Evolutionary conservation across 257 asterid genomes (phyloP), one percentile per base, ranked within the genome.

Genomic region (Petunia secreta): DNA sequence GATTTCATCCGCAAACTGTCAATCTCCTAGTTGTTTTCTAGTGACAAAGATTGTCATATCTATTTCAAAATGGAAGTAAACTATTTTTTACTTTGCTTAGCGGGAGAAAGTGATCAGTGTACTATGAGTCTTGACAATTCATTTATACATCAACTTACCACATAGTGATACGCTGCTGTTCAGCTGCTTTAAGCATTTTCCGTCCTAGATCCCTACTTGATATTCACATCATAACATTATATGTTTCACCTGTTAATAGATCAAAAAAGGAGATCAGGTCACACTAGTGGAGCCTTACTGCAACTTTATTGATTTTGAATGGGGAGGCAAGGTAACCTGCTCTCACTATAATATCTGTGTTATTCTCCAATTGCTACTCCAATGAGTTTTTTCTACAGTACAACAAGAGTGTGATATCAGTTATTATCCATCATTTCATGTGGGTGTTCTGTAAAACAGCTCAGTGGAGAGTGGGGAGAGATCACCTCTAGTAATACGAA

Each of bases 261-360:
- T 91, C 41, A 91, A 91, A 87, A 94, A 88, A 87, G 94, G 96
- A 54, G 97, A 94, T 84, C 91, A 88, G 82, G 88, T 92, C 77
- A 86, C 88, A 65, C 81, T 92, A 63, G 75, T 92, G 89, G 97
- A 88, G 44, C 98, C 97, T 82, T 87, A 85, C 80, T 91, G 85
- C 82, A 92, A 34, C 44, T 58, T 57, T 71, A 84, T 91, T 44
- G 89, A 89, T 75, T 87, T 94, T 84, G 86, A 92, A 1, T 92
- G 98, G 97, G 89, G 90, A 78, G 92, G 82, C 34, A 91, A 91
- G 98, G 97, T 94, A 87, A 11, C 77, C 41, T 64, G 77, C 68
- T 54, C 8, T 73, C 40, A 3, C 81, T 46, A 36, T 8, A n/a
- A 39, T 64, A 36, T 25, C 25, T 37, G 41, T 37, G 50, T 36